Conservation (phyloP, 441 rosid species). For the Macaranga tanarius region DNA sequence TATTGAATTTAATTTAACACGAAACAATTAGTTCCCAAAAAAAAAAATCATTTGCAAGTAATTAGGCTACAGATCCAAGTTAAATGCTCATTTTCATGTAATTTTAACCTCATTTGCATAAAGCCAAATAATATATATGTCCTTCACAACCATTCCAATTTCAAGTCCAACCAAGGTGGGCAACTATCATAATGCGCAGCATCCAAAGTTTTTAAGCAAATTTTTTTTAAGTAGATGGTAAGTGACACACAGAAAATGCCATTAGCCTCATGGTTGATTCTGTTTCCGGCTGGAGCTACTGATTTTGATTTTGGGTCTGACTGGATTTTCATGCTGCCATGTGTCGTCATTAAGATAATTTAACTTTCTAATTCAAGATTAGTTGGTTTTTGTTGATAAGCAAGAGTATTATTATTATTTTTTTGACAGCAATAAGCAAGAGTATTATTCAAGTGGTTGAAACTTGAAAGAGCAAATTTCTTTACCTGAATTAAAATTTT, state of each 20-base stretch:
- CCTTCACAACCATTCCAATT: too few relatives aligned
- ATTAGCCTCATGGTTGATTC: not conserved
- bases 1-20: not conserved
- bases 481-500: too few relatives aligned
- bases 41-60: not conserved
- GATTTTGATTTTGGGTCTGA: not conserved
- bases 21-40: not conserved
- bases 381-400: too few relatives aligned
- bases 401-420: too few relatives aligned
- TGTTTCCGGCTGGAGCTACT: not conserved
- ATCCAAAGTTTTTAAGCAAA: not conserved
- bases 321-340: not conserved
- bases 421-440: too few relatives aligned
- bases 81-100: not conserved
- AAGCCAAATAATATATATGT: not conserved
- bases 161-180: not conserved
- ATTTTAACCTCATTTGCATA: not conserved
- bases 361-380: too few relatives aligned
- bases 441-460: too few relatives aligned
- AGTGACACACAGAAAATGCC: not conserved
- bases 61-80: not conserved
- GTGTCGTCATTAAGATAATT: not conserved
- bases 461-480: too few relatives aligned
- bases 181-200: not conserved
- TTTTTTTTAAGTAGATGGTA: not conserved